phyloP scores from a whole-genome alignment of 345 rosid genomes.

The Rhodomyrtus tomentosa region DNA sequence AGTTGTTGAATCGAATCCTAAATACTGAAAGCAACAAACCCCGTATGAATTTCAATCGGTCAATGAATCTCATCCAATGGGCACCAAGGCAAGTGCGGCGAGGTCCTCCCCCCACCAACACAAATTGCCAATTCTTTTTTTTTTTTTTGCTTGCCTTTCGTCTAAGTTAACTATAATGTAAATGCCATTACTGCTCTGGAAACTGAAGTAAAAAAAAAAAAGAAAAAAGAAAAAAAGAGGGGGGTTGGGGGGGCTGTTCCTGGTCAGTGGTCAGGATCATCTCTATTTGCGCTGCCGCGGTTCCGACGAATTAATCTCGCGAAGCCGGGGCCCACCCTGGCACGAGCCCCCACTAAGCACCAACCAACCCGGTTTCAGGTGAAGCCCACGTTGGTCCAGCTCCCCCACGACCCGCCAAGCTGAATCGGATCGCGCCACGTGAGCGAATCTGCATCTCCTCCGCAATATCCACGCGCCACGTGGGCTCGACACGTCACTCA shows the following conservation, averaged over 20 bases:
- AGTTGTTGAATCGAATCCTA: too few relatives aligned
- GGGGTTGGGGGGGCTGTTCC: too few relatives aligned
- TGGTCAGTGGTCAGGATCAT: background rate
- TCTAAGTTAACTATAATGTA: background rate
- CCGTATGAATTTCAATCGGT: background rate
- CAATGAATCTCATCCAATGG: background rate
- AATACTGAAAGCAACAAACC: too few relatives aligned
- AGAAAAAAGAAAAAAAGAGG: accelerated
- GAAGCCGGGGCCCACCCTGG: too few relatives aligned
- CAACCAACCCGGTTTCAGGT: background rate
- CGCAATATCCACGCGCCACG: background rate
- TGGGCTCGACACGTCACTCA: conserved; percentile 4
- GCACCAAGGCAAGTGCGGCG: background rate
- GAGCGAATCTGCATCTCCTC: conserved; percentile 13
- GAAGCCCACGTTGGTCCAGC: conserved; percentile 7
- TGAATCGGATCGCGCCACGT: conserved; percentile 5
- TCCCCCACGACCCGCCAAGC: background rate
- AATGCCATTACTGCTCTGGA: background rate
- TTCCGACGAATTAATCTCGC: background rate
- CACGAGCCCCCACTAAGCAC: background rate
- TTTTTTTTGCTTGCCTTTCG: background rate
- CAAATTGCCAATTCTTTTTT: background rate
- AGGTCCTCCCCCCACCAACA: background rate
- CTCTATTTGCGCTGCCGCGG: background rate
- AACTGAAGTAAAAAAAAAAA: background rate